Percentiles rank a stretch among this genome's conserved stretches.
These are phyloP conservation scores for Thraustochytrium sp. DNA, from an alignment of 352 stramenopile genomes.

Conservation along the genomic window DNA sequence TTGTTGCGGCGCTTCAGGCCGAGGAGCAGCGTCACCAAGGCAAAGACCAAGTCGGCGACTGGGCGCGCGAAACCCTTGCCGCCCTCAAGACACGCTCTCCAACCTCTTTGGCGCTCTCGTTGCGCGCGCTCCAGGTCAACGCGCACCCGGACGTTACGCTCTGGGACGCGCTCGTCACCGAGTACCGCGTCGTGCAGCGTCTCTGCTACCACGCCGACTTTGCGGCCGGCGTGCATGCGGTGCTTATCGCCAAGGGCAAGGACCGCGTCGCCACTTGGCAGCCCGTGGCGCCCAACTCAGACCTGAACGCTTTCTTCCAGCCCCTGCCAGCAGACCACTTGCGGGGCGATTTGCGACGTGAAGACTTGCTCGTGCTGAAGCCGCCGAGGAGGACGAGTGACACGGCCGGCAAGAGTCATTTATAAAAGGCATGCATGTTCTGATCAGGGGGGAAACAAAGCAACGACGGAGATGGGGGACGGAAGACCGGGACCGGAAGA, in stretches of 20 bases:
- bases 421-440: no score
- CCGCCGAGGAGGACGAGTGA: no score
- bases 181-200: conserved; percentile 49
- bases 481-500: no score
- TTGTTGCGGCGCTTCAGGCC: background rate
- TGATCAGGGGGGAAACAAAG: no score
- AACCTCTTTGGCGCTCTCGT: conserved; percentile 84
- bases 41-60: conserved; percentile 55
- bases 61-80: conserved; percentile 66
- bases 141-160: conserved; percentile 93
- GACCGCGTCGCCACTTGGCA: conserved; percentile 79
- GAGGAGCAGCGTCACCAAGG: background rate
- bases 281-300: conserved; percentile 59
- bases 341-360: background rate
- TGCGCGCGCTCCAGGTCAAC: conserved; percentile 71
- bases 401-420: no score
- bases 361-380: no score
- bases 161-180: conserved; percentile 57
- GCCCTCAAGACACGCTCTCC: conserved; percentile 82
- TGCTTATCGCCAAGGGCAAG: conserved; percentile 91
- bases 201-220: conserved; percentile 82
- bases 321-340: conserved; percentile 38
- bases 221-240: conserved; percentile 89
- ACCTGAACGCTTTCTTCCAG: conserved; percentile 70
- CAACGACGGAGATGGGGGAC: no score